Percentiles rank a stretch among this genome's conserved stretches.
Evolutionary conservation across 2,329 filamentous ascomycete genomes (phyloP).

Genomic region (Daldinia eschscholtzii): DNA sequence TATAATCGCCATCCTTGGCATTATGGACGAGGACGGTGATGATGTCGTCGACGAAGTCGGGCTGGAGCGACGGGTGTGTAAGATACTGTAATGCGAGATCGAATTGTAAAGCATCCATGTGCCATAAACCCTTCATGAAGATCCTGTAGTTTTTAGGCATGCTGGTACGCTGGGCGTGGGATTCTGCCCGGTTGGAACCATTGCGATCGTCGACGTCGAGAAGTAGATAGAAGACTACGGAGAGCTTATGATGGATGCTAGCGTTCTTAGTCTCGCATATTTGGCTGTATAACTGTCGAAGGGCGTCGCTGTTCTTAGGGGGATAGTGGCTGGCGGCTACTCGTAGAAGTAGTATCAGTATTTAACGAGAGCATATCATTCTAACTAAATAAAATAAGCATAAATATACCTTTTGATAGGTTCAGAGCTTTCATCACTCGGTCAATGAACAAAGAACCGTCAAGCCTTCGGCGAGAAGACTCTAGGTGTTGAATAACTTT

Average conservation of each 20-base stretch:
- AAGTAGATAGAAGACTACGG: constrained; percentile 85
- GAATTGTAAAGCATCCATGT: constrained; percentile 80
- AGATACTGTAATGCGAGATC: constrained; percentile 79
- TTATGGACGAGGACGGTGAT: constrained; percentile 75
- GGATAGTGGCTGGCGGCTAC: constrained; percentile 76
- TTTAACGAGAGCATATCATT: constrained; percentile 23
- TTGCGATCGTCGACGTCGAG: constrained; percentile 75
- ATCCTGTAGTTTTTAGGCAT: constrained; percentile 82
- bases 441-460: constrained; percentile 83
- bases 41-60: constrained; percentile 88
- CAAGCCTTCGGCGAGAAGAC: constrained; percentile 73
- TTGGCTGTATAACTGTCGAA: constrained; percentile 77
- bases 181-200: constrained; percentile 57
- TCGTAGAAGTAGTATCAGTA: constrained; percentile 44
- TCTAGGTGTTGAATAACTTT: constrained; percentile 73
- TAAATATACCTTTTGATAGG: constrained; percentile 72
- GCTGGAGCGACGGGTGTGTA: constrained; percentile 81
- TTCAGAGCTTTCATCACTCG: constrained; percentile 78
- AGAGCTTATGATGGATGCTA: constrained; percentile 82
- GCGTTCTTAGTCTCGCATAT: constrained; percentile 73
- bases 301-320: constrained; percentile 74
- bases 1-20: constrained; percentile 69
- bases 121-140: constrained; percentile 86
- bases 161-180: constrained; percentile 72
- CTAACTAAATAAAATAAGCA: not conserved